Percentiles rank a stretch among this genome's conserved stretches.
These are phyloP conservation scores for Heritiera fomes DNA, from an alignment of 345 rosid genomes.

Conservation along the genomic window DNA sequence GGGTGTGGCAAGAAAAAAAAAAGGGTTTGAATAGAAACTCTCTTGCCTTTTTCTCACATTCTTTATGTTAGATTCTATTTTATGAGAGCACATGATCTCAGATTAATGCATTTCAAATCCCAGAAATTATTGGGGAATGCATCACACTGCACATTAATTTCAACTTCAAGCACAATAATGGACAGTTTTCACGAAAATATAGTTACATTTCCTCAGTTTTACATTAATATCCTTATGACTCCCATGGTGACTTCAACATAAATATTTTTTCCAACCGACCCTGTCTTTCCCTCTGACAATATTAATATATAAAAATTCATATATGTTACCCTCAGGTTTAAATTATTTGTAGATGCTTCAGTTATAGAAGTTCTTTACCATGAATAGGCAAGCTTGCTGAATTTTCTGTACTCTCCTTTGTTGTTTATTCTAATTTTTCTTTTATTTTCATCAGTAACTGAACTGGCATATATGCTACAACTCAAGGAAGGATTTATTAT, in stretches of 20 bases:
- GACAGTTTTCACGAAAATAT: not conserved
- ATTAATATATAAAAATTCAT: not conserved
- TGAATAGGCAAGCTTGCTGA: not conserved
- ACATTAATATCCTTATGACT: not conserved
- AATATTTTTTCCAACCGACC: not conserved
- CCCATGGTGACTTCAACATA: not conserved
- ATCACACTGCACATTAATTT: not conserved
- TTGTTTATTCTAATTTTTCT: not conserved
- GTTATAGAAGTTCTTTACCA: not conserved
- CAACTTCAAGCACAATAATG: not conserved
- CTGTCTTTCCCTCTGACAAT: not conserved
- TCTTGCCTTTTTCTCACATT: not conserved
- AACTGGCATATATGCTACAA: conserved; percentile 1
- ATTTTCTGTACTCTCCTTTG: not conserved
- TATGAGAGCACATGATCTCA: not conserved
- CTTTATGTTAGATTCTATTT: not conserved
- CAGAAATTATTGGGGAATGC: not conserved
- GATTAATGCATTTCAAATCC: not conserved
- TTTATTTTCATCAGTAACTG: not conserved
- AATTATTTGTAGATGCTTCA: not conserved
- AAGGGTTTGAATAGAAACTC: too few relatives aligned
- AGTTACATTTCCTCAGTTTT: not conserved
- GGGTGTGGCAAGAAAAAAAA: too few relatives aligned
- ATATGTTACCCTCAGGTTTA: not conserved
- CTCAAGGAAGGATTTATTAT: not conserved